Conservation (phyloP, 2,329 filamentous ascomycete species). For the Fusarium nematophilum region DNA sequence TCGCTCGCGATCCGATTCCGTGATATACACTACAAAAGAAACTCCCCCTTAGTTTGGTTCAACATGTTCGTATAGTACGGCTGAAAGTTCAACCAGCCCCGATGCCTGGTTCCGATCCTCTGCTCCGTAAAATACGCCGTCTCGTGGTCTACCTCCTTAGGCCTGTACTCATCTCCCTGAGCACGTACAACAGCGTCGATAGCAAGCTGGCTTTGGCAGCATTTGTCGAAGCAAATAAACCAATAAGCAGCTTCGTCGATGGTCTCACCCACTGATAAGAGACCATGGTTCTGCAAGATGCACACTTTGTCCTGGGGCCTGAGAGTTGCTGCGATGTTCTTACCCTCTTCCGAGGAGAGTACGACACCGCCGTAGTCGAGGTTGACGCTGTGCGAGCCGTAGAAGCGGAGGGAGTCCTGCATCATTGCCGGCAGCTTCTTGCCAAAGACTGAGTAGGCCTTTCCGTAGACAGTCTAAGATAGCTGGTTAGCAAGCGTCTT, state of each 20-base stretch:
- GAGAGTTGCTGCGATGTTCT: constrained; percentile 8
- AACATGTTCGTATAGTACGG: neutral
- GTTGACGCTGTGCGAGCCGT: constrained; percentile 15
- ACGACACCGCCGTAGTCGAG: constrained; percentile 12
- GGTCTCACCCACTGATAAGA: neutral
- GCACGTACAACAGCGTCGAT: too few relatives aligned
- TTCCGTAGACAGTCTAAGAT: too few relatives aligned
- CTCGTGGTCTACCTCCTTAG: neutral
- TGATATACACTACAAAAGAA: neutral
- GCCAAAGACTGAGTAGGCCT: too few relatives aligned
- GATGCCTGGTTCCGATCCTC: neutral
- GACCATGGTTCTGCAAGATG: constrained; percentile 18
- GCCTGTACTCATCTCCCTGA: too few relatives aligned
- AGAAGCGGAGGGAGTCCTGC: constrained; percentile 9
- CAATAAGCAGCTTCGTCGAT: neutral
- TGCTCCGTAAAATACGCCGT: neutral
- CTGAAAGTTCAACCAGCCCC: neutral
- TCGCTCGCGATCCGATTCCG: too few relatives aligned
- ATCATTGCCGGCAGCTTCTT: too few relatives aligned
- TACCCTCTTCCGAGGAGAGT: constrained; percentile 10
- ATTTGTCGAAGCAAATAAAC: constrained; percentile 6
- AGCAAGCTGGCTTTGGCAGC: neutral
- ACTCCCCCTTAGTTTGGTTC: neutral
- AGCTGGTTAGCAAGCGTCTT: too few relatives aligned
- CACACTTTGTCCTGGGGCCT: constrained; percentile 11